Percentiles rank a stretch among this genome's conserved stretches.
These are phyloP conservation scores for Suillus paluster DNA, from an alignment of 768 basidiomycete genomes.

Conservation along the genomic window DNA sequence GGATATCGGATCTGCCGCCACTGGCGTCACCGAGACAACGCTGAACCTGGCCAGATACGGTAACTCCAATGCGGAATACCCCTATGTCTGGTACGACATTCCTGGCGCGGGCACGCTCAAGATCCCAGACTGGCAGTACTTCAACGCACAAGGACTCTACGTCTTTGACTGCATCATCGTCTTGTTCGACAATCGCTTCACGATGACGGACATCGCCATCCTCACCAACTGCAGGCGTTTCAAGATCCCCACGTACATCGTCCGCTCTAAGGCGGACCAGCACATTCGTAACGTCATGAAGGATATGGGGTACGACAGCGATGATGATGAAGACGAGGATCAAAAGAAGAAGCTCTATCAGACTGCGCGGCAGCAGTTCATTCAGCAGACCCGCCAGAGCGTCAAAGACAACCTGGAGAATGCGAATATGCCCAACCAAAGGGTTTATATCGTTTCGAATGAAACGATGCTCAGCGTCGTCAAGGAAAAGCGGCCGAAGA, in stretches of 20 bases:
- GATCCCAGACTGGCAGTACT: constrained; percentile 41
- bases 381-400: constrained; percentile 28
- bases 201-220: constrained; percentile 38
- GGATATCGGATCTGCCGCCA: constrained; percentile 28
- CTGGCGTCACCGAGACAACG: constrained; percentile 37
- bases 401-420: constrained; percentile 28
- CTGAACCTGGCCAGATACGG: constrained; percentile 26
- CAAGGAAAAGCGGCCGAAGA: constrained; percentile 30
- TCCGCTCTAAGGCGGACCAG: constrained; percentile 42
- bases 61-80: constrained; percentile 24
- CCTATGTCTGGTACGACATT: constrained; percentile 41
- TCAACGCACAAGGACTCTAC: constrained; percentile 41
- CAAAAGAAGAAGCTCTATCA: constrained; percentile 24
- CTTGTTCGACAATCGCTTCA: constrained; percentile 38
- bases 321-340: constrained; percentile 17
- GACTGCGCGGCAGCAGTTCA: constrained; percentile 32
- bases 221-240: constrained; percentile 34
- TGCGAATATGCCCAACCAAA: constrained; percentile 32
- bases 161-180: constrained; percentile 40
- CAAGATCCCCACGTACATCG: constrained; percentile 38
- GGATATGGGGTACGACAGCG: constrained; percentile 34
- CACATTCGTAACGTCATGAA: constrained; percentile 32
- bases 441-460: constrained; percentile 35
- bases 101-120: constrained; percentile 40
- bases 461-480: constrained; percentile 29